These are phyloP conservation scores for Boletus holoroseus DNA, from an alignment of 1,284 basidiomycete species.

Conservation along the genomic window DNA sequence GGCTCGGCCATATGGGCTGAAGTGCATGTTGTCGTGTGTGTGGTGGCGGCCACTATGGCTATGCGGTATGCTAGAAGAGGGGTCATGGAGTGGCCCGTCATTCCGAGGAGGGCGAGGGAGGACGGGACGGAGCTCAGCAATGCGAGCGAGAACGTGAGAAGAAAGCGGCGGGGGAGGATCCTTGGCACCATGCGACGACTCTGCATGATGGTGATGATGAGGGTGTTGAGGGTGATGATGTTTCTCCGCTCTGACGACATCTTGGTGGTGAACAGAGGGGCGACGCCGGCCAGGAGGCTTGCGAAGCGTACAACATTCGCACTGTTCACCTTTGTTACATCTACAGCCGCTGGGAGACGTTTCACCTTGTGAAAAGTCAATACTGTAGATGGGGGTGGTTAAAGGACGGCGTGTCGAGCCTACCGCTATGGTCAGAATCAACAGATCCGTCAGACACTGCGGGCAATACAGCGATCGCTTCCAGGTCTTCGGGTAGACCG, in stretches of 20 bases:
- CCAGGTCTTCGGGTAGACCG: constrained; percentile 61
- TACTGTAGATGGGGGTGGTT: constrained; percentile 27
- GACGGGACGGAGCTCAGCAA: constrained; percentile 52
- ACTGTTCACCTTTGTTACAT: constrained; percentile 45
- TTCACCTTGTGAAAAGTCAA: constrained; percentile 38
- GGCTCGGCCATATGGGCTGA: constrained; percentile 59
- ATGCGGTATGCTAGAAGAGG: constrained; percentile 38
- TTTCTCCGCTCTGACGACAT: constrained; percentile 26
- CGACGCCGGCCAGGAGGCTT: constrained; percentile 31
- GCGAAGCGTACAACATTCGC: constrained; percentile 53
- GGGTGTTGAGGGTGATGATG: constrained; percentile 8
- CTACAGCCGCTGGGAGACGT: constrained; percentile 40
- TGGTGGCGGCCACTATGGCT: constrained; percentile 38
- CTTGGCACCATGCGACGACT: constrained; percentile 10
- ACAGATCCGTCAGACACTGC: constrained; percentile 40
- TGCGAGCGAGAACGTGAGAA: constrained; percentile 46
- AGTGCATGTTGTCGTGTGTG: constrained; percentile 42
- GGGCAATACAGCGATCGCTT: constrained; percentile 51
- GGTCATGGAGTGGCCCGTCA: constrained; percentile 38
- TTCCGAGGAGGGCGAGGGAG: constrained; percentile 43
- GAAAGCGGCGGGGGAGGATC: constrained; percentile 25
- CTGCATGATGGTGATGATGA: constrained; percentile 18
- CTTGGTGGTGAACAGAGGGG: constrained; percentile 30
- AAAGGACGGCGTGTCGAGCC: constrained; percentile 32
- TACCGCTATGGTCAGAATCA: constrained; percentile 50